Evolutionary conservation across 805 yeast species (phyloP).

Genomic region (Metschnikowia gruessii): DNA sequence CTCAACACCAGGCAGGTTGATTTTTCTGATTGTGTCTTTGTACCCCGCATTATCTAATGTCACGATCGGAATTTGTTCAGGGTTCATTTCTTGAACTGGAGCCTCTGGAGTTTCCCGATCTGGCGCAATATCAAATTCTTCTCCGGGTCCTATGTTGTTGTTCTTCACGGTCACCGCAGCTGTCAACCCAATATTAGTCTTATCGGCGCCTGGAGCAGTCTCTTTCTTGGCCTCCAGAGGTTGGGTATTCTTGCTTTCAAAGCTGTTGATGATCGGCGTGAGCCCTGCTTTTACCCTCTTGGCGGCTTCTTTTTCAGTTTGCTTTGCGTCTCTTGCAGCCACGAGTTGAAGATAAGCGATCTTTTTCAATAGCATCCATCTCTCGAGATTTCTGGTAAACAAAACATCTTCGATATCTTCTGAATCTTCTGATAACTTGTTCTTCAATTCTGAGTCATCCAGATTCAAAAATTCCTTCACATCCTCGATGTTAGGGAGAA

Average conservation of each 20-base stretch:
- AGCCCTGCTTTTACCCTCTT: slow-evolving; percentile 37
- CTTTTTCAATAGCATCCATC: slow-evolving; percentile 71
- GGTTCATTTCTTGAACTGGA: slow-evolving; percentile 23
- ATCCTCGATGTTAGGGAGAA: slow-evolving; percentile 57
- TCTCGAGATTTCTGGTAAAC: slow-evolving; percentile 47
- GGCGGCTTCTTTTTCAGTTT: slow-evolving; percentile 37
- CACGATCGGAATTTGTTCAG: slow-evolving; percentile 29
- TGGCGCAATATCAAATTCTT: slow-evolving; percentile 20
- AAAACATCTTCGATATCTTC: slow-evolving; percentile 40
- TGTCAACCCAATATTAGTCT: slow-evolving; percentile 6
- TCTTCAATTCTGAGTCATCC: slow-evolving; percentile 38
- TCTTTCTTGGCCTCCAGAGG: neutral
- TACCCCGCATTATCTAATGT: slow-evolving; percentile 44
- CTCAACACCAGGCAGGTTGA: slow-evolving; percentile 38
- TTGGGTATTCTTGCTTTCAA: slow-evolving; percentile 4
- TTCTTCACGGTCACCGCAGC: slow-evolving; percentile 13
- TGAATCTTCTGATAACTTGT: slow-evolving; percentile 34
- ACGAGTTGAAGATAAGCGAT: slow-evolving; percentile 67
- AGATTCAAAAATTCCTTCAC: slow-evolving; percentile 54
- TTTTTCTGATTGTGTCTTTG: slow-evolving; percentile 35
- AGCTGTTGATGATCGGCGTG: slow-evolving; percentile 13
- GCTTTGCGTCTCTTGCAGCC: slow-evolving; percentile 48
- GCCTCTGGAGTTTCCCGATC: slow-evolving; percentile 13
- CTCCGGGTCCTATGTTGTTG: slow-evolving; percentile 6
- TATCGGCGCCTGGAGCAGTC: neutral